Base-by-base conservation (phyloP, 306 rosid species). In the Acacia crassicarpa region DNA sequence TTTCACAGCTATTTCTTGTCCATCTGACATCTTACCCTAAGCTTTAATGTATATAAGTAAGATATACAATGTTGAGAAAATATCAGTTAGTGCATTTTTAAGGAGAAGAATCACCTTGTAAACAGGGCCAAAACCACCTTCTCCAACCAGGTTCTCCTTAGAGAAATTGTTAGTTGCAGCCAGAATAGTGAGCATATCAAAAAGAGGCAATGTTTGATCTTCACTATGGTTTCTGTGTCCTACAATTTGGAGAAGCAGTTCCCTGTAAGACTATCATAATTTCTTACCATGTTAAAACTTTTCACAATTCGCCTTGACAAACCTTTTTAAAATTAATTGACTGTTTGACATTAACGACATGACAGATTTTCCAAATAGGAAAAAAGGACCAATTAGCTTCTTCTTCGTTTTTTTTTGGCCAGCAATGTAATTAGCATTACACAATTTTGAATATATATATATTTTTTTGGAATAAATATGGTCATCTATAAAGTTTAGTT, bases 121-220 rank as follows among this genome's bases (percentile, higher is more conserved):
- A 12, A 89, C 89, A 9, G 85, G 65, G 27, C 92, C 89, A 83
- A 87, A 89, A 15, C 89, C 90, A 17, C 89, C 90, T 78, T 89
- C 78, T 6, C 92, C 90, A 56, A 87, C 76, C 75, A 83, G 83
- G 40, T 87, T 89, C 63, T 70, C 74, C 0, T 40, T 0, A 69
- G 86, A 85, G 74, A 89, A 87, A 8, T 77, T 54, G 40, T 83
- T 59, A 53, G 90, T 89, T 44, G 86, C 89, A 27, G 61, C 74
- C 27, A 77, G 17, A 76, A 89, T 83, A 48, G 78, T 53, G 30
- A 13, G 69, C 38, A 81, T 35, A 81, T 76, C 72, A 72, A 78
- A 89, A 25, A 81, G 46, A 72, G 86, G 86, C 23, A 82, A 74
- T 6, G 58, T 48, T 23, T 65, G 83, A 61, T 85, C 80, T 38